These are phyloP conservation scores for Cladophialophora yegresii DNA, from an alignment of 2,329 filamentous ascomycete species.

Conservation along the genomic window DNA sequence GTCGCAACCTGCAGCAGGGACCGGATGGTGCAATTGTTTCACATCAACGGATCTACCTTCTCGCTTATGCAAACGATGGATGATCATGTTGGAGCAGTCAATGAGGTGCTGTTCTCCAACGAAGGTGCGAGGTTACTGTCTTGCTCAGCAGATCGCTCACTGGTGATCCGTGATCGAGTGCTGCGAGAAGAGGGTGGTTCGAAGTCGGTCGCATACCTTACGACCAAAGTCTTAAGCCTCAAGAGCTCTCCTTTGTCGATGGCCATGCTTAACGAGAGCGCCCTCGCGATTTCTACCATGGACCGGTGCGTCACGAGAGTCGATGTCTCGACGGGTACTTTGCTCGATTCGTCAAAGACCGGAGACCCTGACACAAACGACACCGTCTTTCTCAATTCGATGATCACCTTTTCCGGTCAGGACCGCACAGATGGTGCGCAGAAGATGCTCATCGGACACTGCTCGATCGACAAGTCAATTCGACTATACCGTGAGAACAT, in stretches of 20 bases:
- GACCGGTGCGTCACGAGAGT: slow-evolving; percentile 63
- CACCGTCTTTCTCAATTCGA: slow-evolving; percentile 76
- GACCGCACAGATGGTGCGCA: slow-evolving; percentile 40
- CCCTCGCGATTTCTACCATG: slow-evolving; percentile 61
- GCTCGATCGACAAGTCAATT: slow-evolving; percentile 93
- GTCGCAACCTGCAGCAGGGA: slow-evolving; percentile 85
- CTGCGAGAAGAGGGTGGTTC: slow-evolving; percentile 56
- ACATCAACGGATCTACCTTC: slow-evolving; percentile 60
- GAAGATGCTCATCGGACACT: slow-evolving; percentile 78
- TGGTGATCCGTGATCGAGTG: slow-evolving; percentile 78
- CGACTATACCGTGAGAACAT: slow-evolving; percentile 83
- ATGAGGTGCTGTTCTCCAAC: slow-evolving; percentile 71
- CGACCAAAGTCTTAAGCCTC: slow-evolving; percentile 73
- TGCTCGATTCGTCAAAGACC: slow-evolving; percentile 75
- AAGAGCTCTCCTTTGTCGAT: slow-evolving; percentile 88
- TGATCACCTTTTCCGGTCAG: slow-evolving; percentile 62
- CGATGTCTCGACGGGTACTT: slow-evolving; percentile 67
- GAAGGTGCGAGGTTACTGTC: slow-evolving; percentile 74
- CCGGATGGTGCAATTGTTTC: slow-evolving; percentile 90
- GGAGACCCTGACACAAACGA: slow-evolving; percentile 78
- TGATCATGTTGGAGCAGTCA: slow-evolving; percentile 87
- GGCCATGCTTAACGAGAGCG: slow-evolving; percentile 65
- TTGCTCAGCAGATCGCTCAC: slow-evolving; percentile 81
- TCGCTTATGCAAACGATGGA: slow-evolving; percentile 86
- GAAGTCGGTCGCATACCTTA: slow-evolving; percentile 72